Conservation (phyloP, 805 yeast species). For the Kluyveromyces wickerhamii region DNA sequence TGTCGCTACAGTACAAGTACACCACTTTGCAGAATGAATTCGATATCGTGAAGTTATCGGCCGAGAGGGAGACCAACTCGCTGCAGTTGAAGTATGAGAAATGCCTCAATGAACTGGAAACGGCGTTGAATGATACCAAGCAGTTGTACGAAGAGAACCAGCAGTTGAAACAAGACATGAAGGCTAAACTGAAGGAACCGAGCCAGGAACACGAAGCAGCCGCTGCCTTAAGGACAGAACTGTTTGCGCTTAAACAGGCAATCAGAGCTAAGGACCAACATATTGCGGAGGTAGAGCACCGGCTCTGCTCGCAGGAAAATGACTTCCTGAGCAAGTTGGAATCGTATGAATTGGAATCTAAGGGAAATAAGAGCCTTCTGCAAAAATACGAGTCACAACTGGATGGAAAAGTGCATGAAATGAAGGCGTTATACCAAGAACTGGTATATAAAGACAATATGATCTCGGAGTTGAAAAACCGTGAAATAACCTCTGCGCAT, state of each 20-base stretch:
- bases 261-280: constrained; percentile 20
- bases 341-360: constrained; percentile 13
- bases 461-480: constrained; percentile 24
- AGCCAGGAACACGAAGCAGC: constrained; percentile 31
- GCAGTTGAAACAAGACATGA: constrained; percentile 14
- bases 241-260: constrained; percentile 29
- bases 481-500: constrained; percentile 32
- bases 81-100: constrained; percentile 30
- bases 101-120: constrained; percentile 24
- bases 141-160: constrained; percentile 31
- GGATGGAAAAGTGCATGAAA: constrained; percentile 15
- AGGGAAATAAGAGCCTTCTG: constrained; percentile 15
- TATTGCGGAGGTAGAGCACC: constrained; percentile 32
- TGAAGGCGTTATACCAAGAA: constrained; percentile 16
- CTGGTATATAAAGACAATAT: constrained; percentile 21
- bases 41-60: constrained; percentile 24
- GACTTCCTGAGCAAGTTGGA: constrained; percentile 13
- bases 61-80: constrained; percentile 17
- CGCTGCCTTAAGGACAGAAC: constrained; percentile 18
- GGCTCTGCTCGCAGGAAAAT: constrained; percentile 21
- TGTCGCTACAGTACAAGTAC: constrained; percentile 31
- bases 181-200: constrained; percentile 18
- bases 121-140: constrained; percentile 28
- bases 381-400: constrained; percentile 22
- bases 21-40: constrained; percentile 33